These are phyloP conservation scores for Aspergillus sp. DNA, from an alignment of 2,329 filamentous ascomycete species.

Conservation along the genomic window DNA sequence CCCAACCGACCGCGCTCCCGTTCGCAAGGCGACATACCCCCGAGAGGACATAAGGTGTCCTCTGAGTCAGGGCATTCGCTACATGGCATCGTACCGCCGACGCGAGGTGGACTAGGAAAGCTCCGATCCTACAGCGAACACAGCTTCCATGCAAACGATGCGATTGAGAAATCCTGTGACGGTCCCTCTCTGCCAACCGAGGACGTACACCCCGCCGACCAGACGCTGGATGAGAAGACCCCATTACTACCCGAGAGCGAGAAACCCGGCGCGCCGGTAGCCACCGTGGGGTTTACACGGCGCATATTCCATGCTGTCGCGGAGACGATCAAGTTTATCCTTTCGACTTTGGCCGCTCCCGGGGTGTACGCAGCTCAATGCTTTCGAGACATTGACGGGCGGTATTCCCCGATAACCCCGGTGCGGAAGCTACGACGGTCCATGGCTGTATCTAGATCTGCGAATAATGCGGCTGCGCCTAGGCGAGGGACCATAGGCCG, in stretches of 20 bases:
- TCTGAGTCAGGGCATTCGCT: too few species aligned
- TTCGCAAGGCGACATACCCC: slow-evolving; percentile 41
- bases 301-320: slow-evolving; percentile 63
- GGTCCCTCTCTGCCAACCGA: slow-evolving; percentile 15
- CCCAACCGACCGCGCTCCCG: slow-evolving; percentile 44
- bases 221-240: slow-evolving; percentile 54
- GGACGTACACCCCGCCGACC: slow-evolving; percentile 20
- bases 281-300: slow-evolving; percentile 46
- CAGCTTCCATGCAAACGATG: slow-evolving; percentile 25
- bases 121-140: slow-evolving; percentile 36
- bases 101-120: slow-evolving; percentile 26
- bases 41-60: too few species aligned
- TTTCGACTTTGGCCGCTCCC: slow-evolving; percentile 69
- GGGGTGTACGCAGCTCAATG: slow-evolving; percentile 73
- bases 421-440: slow-evolving; percentile 50
- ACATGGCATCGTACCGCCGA: too few species aligned
- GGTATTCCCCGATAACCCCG: slow-evolving; percentile 68
- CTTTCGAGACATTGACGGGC: slow-evolving; percentile 71
- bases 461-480: slow-evolving; percentile 11
- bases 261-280: slow-evolving; percentile 30
- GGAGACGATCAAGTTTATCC: slow-evolving; percentile 65
- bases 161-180: slow-evolving; percentile 19
- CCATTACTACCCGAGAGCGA: slow-evolving; percentile 48
- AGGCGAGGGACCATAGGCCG: slow-evolving; percentile 14
- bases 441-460: slow-evolving; percentile 12